Evolutionary conservation across 2,329 filamentous ascomycete species (phyloP).

Genomic region (Calonectria montana): DNA sequence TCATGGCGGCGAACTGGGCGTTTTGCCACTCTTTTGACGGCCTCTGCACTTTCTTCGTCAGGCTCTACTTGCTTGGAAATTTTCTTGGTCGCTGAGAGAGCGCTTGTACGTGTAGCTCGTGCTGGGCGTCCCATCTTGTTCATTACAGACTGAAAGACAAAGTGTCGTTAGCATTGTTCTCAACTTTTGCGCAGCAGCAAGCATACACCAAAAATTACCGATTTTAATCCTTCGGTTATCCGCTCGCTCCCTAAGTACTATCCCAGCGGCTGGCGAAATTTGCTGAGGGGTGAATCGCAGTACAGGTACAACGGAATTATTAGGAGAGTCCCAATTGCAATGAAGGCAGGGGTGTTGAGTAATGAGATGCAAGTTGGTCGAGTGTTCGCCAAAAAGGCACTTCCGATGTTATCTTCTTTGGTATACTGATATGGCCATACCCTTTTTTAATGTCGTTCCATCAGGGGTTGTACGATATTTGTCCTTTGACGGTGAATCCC

Average conservation of each 20-base stretch:
- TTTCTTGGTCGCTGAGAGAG: conserved; percentile 32
- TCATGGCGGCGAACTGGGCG: conserved; percentile 28
- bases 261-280: neutral
- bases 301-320: neutral
- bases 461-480: neutral
- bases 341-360: neutral
- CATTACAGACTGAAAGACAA: neutral
- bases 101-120: conserved; percentile 36
- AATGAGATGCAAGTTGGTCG: neutral
- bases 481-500: neutral
- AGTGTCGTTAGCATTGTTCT: neutral
- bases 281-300: neutral
- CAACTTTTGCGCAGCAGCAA: neutral
- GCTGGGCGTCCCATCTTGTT: conserved; percentile 18
- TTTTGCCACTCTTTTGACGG: conserved; percentile 20
- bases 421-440: neutral
- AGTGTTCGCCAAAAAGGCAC: neutral
- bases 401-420: neutral
- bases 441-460: neutral
- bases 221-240: neutral
- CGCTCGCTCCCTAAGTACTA: neutral
- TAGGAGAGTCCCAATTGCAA: neutral
- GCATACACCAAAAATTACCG: neutral
- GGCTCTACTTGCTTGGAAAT: conserved; percentile 32
- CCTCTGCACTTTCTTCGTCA: conserved; percentile 20